Conservation (phyloP, 345 rosid species). For the Eutrema heterophyllum region DNA sequence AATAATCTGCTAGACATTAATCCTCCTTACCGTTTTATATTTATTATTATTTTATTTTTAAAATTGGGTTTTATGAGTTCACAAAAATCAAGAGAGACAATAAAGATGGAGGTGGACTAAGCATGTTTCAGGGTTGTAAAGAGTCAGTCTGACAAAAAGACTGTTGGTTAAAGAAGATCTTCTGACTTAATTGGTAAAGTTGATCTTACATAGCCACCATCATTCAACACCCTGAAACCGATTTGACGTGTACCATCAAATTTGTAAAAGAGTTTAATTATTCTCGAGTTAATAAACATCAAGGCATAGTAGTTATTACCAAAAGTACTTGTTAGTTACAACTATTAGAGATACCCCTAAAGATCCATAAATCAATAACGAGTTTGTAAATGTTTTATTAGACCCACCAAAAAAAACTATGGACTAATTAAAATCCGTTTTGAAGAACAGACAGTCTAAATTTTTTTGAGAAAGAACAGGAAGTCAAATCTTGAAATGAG, state of each 20-base stretch:
- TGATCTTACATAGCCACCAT: constrained; percentile 22
- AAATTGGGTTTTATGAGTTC: background rate
- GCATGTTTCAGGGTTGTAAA: constrained; percentile 18
- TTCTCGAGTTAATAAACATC: constrained; percentile 12
- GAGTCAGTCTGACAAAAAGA: constrained; percentile 28
- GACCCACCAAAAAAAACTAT: background rate
- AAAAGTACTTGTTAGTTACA: constrained; percentile 1
- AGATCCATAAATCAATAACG: constrained; percentile 1
- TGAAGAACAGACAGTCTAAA: background rate
- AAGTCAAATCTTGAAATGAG: background rate
- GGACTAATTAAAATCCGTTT: background rate
- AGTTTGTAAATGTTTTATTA: background rate
- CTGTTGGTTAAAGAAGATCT: constrained; percentile 29
- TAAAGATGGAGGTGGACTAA: constrained; percentile 20
- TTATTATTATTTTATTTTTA: background rate
- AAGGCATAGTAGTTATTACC: constrained; percentile 7
- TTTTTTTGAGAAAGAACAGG: background rate
- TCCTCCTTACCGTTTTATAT: background rate
- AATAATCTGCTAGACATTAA: background rate
- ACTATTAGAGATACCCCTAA: background rate
- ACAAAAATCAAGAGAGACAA: constrained; percentile 25
- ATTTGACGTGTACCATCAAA: constrained; percentile 27
- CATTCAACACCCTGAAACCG: constrained; percentile 25
- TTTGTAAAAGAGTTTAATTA: background rate
- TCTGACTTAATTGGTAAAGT: constrained; percentile 12